Evolutionary conservation across 805 yeast genomes (phyloP), one percentile per base, ranked within the genome.

Genomic region (Nakazawaea ernobii): DNA sequence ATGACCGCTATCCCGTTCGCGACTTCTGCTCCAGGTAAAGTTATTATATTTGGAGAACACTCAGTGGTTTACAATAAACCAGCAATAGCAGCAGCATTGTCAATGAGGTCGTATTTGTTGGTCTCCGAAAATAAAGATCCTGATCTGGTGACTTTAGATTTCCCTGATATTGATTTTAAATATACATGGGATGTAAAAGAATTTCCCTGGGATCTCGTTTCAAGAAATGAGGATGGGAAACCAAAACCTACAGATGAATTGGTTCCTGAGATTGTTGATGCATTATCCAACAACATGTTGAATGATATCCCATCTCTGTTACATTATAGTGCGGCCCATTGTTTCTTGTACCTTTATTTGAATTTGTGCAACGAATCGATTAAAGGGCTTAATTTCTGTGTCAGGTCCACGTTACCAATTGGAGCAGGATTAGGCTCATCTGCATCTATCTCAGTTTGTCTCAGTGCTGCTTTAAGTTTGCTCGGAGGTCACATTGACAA

Each of bases 361-460:
- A 75, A 75, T 48, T 62, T 88, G 29, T 79, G 90, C 54, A 53
- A 61, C 6, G 67, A 71, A 9, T 53, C 62, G 0, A 65, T 70
- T 1, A 71, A 70, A 1, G 86, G 86, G 4, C 59, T 73, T 51
- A 73, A 71, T 32, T 88, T 84, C 62, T 72, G 81, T 3, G 80
- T 87, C 13, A 77, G 91, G 49, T 87, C 96, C 1, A 83, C 95
- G 1, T 69, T 91, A 43, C 99, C 99, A 1, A 84, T 92, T 42
- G 97, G 99, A 35, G 97, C 99, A 0, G 99, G 99, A 0, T 73
- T 94, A 42, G 99, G 99, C 0, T 87, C 96, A 1, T 86, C 96
- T 39, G 98, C 98, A 0, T 82, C 96, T 2, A 77, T 88, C 14
- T 79, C 95, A 1, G 98, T 94, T 3, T 83, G 94, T 58, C 61